phyloP scores from a whole-genome alignment of 805 yeast genomes.

The Gaillardinia entomophila region DNA sequence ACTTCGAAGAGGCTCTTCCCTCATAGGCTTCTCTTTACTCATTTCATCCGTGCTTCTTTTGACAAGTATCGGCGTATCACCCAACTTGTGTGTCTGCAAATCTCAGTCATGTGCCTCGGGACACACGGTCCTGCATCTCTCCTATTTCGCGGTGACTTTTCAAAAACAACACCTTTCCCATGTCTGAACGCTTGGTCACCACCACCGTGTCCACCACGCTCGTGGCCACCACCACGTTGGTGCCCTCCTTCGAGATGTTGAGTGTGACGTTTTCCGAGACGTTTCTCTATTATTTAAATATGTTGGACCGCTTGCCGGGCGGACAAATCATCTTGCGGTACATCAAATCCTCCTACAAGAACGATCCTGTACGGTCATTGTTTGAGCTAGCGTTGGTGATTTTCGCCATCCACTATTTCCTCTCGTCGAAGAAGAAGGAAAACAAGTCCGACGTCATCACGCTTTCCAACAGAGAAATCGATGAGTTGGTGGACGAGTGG shows the following conservation, averaged over 20 bases:
- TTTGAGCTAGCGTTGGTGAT: slow-evolving; percentile 71
- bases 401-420: slow-evolving; percentile 79
- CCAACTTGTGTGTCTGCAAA: too few species aligned
- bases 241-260: slow-evolving; percentile 34
- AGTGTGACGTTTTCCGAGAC: slow-evolving; percentile 25
- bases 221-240: slow-evolving; percentile 21
- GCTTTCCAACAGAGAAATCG: slow-evolving; percentile 59
- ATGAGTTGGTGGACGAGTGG: slow-evolving; percentile 87
- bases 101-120: too few species aligned
- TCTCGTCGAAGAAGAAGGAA: slow-evolving; percentile 70
- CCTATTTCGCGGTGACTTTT: too few species aligned
- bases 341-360: slow-evolving; percentile 78
- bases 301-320: slow-evolving; percentile 44
- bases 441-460: slow-evolving; percentile 66
- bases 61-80: too few species aligned
- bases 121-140: too few species aligned
- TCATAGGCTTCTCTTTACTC: too few species aligned
- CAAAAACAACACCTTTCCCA: too few species aligned
- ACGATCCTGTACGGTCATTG: slow-evolving; percentile 88
- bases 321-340: slow-evolving; percentile 60
- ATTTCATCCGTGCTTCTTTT: too few species aligned
- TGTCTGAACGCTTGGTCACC: too few species aligned
- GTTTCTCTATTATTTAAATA: slow-evolving; percentile 30
- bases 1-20: too few species aligned
- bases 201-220: too few species aligned